These are phyloP conservation scores for Lactarius trivialis DNA, from an alignment of 768 basidiomycete genomes.

Conservation along the genomic window DNA sequence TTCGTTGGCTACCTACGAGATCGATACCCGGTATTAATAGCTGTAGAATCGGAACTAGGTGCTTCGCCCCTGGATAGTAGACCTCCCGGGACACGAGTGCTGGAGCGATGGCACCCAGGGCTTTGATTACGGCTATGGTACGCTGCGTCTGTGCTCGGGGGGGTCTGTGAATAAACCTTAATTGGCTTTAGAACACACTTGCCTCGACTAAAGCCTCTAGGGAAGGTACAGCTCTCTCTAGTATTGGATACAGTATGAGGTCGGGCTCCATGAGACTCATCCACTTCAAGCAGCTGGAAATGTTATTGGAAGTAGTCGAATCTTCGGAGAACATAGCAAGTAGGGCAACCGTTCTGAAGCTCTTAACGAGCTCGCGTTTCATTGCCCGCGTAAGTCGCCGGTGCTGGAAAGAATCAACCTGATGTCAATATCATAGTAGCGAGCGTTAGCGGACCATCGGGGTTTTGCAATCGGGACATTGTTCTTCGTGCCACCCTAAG, in stretches of 20 bases:
- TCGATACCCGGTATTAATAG: constrained; percentile 84
- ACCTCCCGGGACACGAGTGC: constrained; percentile 73
- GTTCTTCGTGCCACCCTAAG: constrained; percentile 73
- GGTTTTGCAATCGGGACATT: constrained; percentile 71
- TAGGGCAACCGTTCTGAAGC: constrained; percentile 71
- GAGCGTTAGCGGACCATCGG: constrained; percentile 41
- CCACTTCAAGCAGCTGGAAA: constrained; percentile 74
- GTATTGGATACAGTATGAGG: constrained; percentile 69
- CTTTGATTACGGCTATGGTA: constrained; percentile 80
- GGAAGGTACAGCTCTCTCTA: constrained; percentile 80
- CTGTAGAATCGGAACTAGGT: constrained; percentile 72
- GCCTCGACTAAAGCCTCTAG: constrained; percentile 87
- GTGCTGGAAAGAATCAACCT: constrained; percentile 35
- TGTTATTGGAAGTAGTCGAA: constrained; percentile 61
- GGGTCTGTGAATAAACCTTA: constrained; percentile 3
- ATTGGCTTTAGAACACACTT: constrained; percentile 17
- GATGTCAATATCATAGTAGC: not conserved
- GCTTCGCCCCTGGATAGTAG: constrained; percentile 77
- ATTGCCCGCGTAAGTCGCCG: constrained; percentile 73
- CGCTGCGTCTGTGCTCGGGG: constrained; percentile 58
- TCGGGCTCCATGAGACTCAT: constrained; percentile 84
- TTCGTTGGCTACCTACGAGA: constrained; percentile 42
- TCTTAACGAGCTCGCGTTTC: constrained; percentile 79
- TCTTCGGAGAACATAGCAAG: constrained; percentile 91
- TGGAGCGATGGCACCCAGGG: constrained; percentile 72